A percentile compares a stretch with the other conserved stretches of the same genome.
Evolutionary conservation across 257 asterid species (phyloP).

Genomic region (Capsicum rhomboideum): DNA sequence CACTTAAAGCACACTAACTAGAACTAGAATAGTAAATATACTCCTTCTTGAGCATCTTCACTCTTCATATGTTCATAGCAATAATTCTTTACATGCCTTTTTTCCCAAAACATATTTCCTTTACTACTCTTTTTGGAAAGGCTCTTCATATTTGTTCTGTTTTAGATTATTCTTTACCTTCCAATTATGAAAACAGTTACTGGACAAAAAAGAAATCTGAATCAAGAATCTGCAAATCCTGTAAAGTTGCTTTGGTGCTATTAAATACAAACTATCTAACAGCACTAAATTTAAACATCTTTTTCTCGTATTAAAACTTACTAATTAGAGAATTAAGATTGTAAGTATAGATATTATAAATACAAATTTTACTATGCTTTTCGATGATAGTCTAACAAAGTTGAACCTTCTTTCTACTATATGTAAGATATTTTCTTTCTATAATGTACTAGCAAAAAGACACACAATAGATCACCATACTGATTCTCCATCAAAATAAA

Average conservation of each 20-base stretch:
- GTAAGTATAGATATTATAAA: too few relatives aligned
- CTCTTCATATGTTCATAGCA: neutral
- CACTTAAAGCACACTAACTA: neutral
- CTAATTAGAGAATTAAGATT: neutral
- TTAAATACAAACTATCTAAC: too few relatives aligned
- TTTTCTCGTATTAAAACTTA: too few relatives aligned
- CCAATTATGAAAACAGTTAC: neutral
- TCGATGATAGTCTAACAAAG: neutral
- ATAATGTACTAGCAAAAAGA: neutral
- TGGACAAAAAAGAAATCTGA: neutral
- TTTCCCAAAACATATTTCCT: neutral
- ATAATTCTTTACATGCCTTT: too few relatives aligned
- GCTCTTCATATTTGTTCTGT: neutral
- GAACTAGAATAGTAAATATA: neutral
- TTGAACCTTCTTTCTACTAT: neutral
- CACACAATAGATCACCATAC: neutral
- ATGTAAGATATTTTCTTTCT: neutral
- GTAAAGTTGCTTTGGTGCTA: too few relatives aligned
- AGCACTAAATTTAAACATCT: too few relatives aligned
- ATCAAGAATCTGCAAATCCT: neutral
- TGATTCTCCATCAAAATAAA: neutral
- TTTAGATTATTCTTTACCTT: neutral
- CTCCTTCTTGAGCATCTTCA: neutral
- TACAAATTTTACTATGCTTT: neutral
- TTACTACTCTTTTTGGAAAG: neutral